phyloP scores from a whole-genome alignment of 805 yeast genomes.

The Candida parachauliodes region DNA sequence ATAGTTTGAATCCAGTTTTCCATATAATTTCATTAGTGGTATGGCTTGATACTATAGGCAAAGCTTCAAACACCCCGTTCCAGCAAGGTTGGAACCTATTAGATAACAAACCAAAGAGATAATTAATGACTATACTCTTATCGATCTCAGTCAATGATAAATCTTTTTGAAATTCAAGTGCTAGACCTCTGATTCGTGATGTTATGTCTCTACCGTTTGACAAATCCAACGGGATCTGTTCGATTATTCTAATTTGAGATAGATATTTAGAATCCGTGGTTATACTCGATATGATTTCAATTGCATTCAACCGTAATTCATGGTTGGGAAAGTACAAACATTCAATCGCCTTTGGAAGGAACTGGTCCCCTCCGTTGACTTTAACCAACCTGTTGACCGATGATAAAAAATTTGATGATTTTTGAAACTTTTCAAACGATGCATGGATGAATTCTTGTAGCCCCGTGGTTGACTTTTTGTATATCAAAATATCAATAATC shows the following conservation, averaged over 20 bases:
- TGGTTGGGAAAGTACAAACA: conserved; percentile 51
- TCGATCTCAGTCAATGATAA: conserved; percentile 15
- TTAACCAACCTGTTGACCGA: conserved; percentile 22
- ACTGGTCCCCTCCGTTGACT: conserved; percentile 8
- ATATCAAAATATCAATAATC: not conserved
- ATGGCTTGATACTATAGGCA: conserved; percentile 38
- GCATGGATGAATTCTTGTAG: not conserved
- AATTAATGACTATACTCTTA: conserved; percentile 30
- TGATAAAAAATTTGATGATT: conserved; percentile 36
- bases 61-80: conserved; percentile 65
- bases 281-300: conserved; percentile 42
- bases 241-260: conserved; percentile 56
- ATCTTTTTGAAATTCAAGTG: conserved; percentile 32
- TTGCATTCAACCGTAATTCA: conserved; percentile 46
- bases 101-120: conserved; percentile 59
- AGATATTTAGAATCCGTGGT: conserved; percentile 33
- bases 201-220: conserved; percentile 71
- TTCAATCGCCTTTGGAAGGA: conserved; percentile 13
- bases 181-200: conserved; percentile 61
- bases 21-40: conserved; percentile 47
- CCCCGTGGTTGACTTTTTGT: not conserved
- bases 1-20: conserved; percentile 44
- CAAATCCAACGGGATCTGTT: conserved; percentile 68
- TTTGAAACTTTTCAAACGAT: conserved; percentile 19
- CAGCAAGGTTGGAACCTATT: conserved; percentile 82